Base-by-base conservation (phyloP, 2,329 filamentous ascomycete genomes). In the Nigrograna mackinnonii region DNA sequence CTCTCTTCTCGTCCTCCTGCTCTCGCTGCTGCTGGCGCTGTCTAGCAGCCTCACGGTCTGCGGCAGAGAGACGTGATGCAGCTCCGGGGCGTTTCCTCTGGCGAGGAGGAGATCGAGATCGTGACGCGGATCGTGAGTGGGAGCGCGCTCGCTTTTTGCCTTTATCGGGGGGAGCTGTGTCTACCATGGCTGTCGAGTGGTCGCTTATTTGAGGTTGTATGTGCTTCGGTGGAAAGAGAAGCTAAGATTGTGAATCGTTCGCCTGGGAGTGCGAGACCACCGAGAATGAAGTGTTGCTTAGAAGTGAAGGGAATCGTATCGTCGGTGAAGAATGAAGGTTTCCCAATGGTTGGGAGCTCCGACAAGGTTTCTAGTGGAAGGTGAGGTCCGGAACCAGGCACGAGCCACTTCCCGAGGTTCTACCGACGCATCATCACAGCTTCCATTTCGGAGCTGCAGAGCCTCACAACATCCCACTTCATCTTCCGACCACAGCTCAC, bases 11-110 rank as follows among this genome's bases (percentile, higher is more conserved):
- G 39, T 76, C 73, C 40, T 70, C 66, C 39, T 68, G 60, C 46
- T 74, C 67, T 28, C 72, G 60, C 41, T 72, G 58, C 37, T 58
- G 50, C 49, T 73, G 66, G 22, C 67, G 67, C 36, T 82, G 78
- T 20, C 84, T 82, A 40, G 86, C 85, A 18, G 82, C 82, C 55
- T 88, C 84, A 22, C 82, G 79, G 57, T 89, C 84, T 21, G 80
- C 71, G 41, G 82, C 82, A 22, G 82, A 82, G 47, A 92, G 83
- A 47, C 87, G 86, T 0, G 66, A 52, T 21, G 56, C 63, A 7
- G 61, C 63, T 19, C 67, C 67, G 4, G 67, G 86, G 4, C 85
- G 80, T 67, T 89, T 89, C 41, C 79, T 78, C 63, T 84, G 86
- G 37, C 85, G 82, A 7, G 82, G 81, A 13, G 68, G 68, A 17